Evolutionary conservation across 1,284 basidiomycete species (phyloP).

Genomic region (Cutaneotrichosporon sp.): DNA sequence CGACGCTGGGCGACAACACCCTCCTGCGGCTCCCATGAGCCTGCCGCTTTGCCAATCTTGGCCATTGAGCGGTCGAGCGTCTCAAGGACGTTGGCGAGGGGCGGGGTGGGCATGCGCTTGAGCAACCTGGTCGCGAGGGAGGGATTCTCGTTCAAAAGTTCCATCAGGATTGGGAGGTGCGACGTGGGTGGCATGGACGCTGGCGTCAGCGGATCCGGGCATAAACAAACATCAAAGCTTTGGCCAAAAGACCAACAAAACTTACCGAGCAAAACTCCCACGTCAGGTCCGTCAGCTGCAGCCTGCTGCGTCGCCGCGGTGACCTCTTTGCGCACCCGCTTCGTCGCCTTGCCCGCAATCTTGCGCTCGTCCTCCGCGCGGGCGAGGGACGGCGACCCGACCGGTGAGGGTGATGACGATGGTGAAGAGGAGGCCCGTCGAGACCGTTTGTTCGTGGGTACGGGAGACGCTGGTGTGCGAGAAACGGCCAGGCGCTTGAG

Average conservation of each 20-base stretch:
- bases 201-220: constrained; percentile 6
- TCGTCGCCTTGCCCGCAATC: constrained; percentile 21
- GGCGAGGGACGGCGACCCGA: constrained; percentile 14
- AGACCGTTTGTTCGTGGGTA: constrained; percentile 21
- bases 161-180: constrained; percentile 40
- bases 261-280: constrained; percentile 43
- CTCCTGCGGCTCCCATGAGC: constrained; percentile 18
- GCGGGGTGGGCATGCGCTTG: constrained; percentile 34
- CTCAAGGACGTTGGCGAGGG: constrained; percentile 32
- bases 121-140: constrained; percentile 28
- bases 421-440: constrained; percentile 25
- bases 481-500: constrained; percentile 8
- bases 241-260: background rate
- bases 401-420: constrained; percentile 25
- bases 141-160: constrained; percentile 35
- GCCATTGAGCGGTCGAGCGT: constrained; percentile 28
- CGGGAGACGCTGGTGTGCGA: constrained; percentile 8
- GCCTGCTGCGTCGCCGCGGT: background rate
- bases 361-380: constrained; percentile 13
- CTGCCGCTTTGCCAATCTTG: constrained; percentile 21
- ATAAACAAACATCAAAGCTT: no score
- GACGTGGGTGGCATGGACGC: constrained; percentile 38
- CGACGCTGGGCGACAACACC: constrained; percentile 20
- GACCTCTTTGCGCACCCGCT: constrained; percentile 27
- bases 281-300: constrained; percentile 30